These are phyloP conservation scores for Phyllosticta citrichinensis DNA, from an alignment of 2,329 filamentous ascomycete species.

Conservation along the genomic window DNA sequence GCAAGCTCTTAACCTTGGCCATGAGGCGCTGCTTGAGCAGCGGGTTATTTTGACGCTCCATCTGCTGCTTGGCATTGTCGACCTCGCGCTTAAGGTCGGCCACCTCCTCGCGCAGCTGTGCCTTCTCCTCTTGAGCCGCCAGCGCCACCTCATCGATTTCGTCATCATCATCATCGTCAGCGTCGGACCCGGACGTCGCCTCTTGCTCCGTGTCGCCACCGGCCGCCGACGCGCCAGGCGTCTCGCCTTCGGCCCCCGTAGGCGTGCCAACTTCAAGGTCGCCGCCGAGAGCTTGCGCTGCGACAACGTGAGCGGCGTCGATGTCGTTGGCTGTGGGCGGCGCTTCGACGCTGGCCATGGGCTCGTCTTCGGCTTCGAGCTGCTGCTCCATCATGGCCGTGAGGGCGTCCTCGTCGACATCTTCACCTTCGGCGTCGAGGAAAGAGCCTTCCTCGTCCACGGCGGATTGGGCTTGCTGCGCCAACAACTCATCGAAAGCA, in stretches of 20 bases:
- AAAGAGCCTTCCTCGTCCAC: slow-evolving; percentile 26
- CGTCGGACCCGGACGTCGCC: slow-evolving; percentile 28
- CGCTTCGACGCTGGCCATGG: slow-evolving; percentile 13
- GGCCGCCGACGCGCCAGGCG: slow-evolving; percentile 14
- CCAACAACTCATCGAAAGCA: slow-evolving; percentile 26
- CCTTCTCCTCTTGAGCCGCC: slow-evolving; percentile 37
- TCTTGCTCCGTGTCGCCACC: slow-evolving; percentile 17
- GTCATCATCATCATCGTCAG: slow-evolving; percentile 35
- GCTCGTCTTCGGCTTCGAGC: slow-evolving; percentile 24
- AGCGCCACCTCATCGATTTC: slow-evolving; percentile 43
- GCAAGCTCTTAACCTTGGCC: slow-evolving; percentile 40
- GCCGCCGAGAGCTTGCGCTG: slow-evolving; percentile 25
- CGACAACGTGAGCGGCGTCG: slow-evolving; percentile 23
- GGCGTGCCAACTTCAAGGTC: slow-evolving; percentile 15
- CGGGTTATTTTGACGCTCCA: slow-evolving; percentile 36
- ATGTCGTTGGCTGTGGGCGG: slow-evolving; percentile 16
- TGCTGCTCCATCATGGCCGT: slow-evolving; percentile 22
- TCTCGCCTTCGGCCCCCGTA: slow-evolving; percentile 20
- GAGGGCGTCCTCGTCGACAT: slow-evolving; percentile 28
- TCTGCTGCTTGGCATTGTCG: slow-evolving; percentile 30
- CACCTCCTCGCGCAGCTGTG: slow-evolving; percentile 43
- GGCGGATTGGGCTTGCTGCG: slow-evolving; percentile 21
- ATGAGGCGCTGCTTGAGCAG: slow-evolving; percentile 41
- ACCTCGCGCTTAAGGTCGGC: slow-evolving; percentile 44
- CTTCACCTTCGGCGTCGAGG: slow-evolving; percentile 37